These are phyloP conservation scores for Rhodotorula sphaerocarpa DNA, from an alignment of 768 basidiomycete species.

Conservation along the genomic window DNA sequence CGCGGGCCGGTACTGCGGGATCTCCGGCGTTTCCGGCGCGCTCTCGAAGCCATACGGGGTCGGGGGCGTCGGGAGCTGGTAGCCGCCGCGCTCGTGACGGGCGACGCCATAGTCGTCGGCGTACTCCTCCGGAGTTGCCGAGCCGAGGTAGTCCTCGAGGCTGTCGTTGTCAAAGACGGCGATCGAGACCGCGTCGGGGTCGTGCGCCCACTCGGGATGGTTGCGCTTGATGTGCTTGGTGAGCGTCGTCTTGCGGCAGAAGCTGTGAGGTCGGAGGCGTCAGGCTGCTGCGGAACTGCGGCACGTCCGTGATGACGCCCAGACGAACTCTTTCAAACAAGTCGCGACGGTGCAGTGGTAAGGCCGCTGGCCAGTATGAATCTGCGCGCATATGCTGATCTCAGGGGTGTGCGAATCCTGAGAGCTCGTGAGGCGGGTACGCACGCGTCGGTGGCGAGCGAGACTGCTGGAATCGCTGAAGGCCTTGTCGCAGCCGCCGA, in stretches of 20 bases:
- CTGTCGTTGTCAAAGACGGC: conserved; percentile 16
- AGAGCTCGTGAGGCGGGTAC: not conserved
- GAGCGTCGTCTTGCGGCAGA: conserved; percentile 46
- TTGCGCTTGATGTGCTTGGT: conserved; percentile 44
- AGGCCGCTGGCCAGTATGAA: conserved; percentile 45
- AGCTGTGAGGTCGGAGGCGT: conserved; percentile 20
- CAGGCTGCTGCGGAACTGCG: not conserved
- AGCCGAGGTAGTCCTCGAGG: not conserved
- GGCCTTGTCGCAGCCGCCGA: conserved; percentile 63
- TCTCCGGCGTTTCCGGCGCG: too few species aligned
- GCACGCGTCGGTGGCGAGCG: conserved; percentile 79
- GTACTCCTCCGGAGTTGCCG: conserved; percentile 3
- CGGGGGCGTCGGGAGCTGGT: not conserved
- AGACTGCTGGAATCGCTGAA: conserved; percentile 88
- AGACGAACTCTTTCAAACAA: conserved; percentile 41
- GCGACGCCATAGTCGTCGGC: not conserved
- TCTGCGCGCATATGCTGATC: not conserved
- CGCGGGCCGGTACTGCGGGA: not conserved
- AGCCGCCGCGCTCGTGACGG: not conserved
- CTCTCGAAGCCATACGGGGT: not conserved
- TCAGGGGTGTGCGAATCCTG: not conserved
- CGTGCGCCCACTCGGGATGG: conserved; percentile 39
- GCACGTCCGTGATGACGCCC: not conserved
- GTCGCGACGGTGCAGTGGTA: conserved; percentile 41
- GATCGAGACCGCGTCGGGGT: conserved; percentile 17